Evolutionary conservation across 352 stramenopile genomes (phyloP).

Genomic region (Globisporangium ultimum): DNA sequence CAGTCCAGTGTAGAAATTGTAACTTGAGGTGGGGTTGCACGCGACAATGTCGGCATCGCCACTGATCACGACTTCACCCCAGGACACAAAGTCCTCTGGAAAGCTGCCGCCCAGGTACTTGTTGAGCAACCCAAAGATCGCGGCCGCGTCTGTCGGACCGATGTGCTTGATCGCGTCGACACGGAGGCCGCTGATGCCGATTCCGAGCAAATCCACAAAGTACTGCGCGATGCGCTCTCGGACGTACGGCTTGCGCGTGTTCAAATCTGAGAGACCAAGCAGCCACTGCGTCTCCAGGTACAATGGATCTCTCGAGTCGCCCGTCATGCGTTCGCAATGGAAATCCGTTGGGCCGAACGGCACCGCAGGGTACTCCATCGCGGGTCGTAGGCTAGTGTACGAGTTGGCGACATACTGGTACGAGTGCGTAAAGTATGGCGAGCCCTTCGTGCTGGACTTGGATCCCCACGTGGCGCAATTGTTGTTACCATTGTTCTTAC

Average conservation of each 20-base stretch:
- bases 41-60: constrained; percentile 36
- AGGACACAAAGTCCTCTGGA: constrained; percentile 54
- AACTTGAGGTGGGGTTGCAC: constrained; percentile 45
- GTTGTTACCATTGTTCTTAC: constrained; percentile 7
- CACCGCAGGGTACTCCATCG: constrained; percentile 56
- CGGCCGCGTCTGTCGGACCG: constrained; percentile 34
- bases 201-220: constrained; percentile 60
- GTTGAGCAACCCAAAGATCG: constrained; percentile 49
- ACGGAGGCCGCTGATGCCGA: constrained; percentile 61
- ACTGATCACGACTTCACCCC: constrained; percentile 45
- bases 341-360: constrained; percentile 58
- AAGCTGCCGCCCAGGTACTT: constrained; percentile 59
- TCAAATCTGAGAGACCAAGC: constrained; percentile 39
- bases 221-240: constrained; percentile 65
- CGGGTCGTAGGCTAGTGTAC: constrained; percentile 36
- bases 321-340: constrained; percentile 46
- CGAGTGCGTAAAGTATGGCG: constrained; percentile 19
- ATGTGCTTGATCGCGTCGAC: constrained; percentile 71
- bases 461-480: constrained; percentile 16
- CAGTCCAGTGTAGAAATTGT: constrained; percentile 58
- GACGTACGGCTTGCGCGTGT: constrained; percentile 51
- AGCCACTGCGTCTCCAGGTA: constrained; percentile 47
- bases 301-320: constrained; percentile 32
- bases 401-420: constrained; percentile 36
- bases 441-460: constrained; percentile 19